These are phyloP conservation scores for Botrytis elliptica DNA, from an alignment of 2,329 filamentous ascomycete species.

Conservation along the genomic window DNA sequence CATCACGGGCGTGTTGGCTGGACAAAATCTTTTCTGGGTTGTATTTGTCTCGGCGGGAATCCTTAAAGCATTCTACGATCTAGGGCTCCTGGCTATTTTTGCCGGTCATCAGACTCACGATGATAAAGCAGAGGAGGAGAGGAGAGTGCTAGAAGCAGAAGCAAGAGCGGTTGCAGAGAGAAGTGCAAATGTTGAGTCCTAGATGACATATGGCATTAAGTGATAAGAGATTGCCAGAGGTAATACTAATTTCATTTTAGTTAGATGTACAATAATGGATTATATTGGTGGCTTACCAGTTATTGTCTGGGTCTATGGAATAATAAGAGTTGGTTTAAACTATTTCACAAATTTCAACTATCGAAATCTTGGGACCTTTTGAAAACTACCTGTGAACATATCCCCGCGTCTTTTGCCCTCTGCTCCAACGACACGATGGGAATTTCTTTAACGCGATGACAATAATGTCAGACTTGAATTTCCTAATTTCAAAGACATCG, in stretches of 20 bases:
- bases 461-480: background rate
- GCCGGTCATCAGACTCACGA: constrained; percentile 37
- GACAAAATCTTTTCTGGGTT: constrained; percentile 56
- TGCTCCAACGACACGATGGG: background rate
- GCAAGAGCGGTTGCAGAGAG: constrained; percentile 29
- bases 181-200: constrained; percentile 22
- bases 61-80: constrained; percentile 61
- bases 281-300: background rate
- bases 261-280: background rate
- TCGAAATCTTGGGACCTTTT: background rate
- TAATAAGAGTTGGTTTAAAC: background rate
- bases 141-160: constrained; percentile 23
- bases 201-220: background rate
- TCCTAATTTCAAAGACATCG: background rate
- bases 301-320: background rate
- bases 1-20: constrained; percentile 62
- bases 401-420: background rate
- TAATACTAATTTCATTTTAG: background rate
- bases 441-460: background rate
- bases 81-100: constrained; percentile 55
- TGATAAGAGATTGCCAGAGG: background rate
- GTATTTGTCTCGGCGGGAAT: constrained; percentile 62
- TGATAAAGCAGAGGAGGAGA: constrained; percentile 31
- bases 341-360: background rate
- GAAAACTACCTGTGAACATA: background rate